Evolutionary conservation across 202 grass and related monocot species (phyloP).

Genomic region (Setaria viridis): DNA sequence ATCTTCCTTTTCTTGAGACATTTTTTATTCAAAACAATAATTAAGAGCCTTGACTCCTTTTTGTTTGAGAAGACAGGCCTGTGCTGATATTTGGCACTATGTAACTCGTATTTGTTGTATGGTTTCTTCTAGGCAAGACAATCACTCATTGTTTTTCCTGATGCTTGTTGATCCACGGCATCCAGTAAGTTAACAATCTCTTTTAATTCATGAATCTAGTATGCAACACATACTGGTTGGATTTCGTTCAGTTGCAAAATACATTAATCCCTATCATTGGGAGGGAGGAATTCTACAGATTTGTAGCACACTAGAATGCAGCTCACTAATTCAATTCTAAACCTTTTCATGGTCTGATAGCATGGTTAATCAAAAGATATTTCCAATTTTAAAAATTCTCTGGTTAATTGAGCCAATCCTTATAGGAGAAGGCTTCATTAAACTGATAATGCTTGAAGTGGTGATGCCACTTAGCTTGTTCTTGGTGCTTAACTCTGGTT

Average conservation of each 20-base stretch:
- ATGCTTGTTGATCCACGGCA: constrained; percentile 96
- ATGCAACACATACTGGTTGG: not conserved
- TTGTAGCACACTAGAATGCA: constrained; percentile 14
- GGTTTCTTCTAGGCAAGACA: constrained; percentile 78
- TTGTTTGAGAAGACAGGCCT: not conserved
- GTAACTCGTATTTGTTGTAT: constrained; percentile 18
- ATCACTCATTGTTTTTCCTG: constrained; percentile 88
- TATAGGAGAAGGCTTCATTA: not conserved
- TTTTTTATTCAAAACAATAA: not conserved
- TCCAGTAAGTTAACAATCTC: constrained; percentile 67
- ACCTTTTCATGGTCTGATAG: not conserved
- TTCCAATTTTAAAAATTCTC: not conserved
- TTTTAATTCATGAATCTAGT: constrained; percentile 16
- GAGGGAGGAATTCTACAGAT: not conserved
- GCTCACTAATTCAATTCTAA: not conserved
- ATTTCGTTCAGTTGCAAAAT: constrained; percentile 32
- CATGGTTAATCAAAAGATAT: not conserved
- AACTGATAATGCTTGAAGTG: not conserved
- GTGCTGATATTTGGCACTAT: constrained; percentile 18
- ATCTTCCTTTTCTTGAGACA: not conserved
- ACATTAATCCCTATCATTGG: not conserved
- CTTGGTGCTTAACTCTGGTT: not conserved
- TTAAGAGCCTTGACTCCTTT: not conserved
- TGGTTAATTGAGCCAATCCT: not conserved
- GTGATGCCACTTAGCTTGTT: not conserved